phyloP scores from a whole-genome alignment of 768 basidiomycete genomes.

The Mycena belliarum region DNA sequence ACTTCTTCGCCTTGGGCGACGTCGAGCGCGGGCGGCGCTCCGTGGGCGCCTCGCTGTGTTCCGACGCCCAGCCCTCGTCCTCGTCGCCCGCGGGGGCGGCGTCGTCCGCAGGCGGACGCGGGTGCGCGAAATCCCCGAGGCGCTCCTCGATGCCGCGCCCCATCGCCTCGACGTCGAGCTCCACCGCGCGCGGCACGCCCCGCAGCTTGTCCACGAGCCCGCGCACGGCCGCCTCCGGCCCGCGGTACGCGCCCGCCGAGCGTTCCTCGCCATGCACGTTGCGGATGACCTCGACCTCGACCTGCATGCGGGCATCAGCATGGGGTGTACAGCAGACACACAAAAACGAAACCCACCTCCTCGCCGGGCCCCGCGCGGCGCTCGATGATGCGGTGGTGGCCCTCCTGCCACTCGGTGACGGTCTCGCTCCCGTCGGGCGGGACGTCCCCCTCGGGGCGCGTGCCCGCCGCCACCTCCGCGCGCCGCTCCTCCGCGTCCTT shows the following conservation, averaged over 20 bases:
- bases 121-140: conserved; percentile 1
- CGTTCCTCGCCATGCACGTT: conserved; percentile 29
- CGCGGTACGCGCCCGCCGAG: conserved; percentile 23
- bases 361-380: conserved; percentile 56
- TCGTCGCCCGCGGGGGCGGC: conserved; percentile 36
- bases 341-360: conserved; percentile 50
- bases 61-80: conserved; percentile 69
- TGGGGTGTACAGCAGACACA: background rate
- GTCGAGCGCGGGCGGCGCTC: conserved; percentile 27
- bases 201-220: conserved; percentile 29
- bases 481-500: conserved; percentile 1
- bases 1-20: conserved; percentile 24
- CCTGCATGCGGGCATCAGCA: conserved; percentile 35
- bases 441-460: conserved; percentile 32
- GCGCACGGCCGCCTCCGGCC: conserved; percentile 23
- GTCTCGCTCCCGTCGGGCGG: conserved; percentile 47
- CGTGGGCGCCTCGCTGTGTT: conserved; percentile 37
- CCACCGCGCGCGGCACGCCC: conserved; percentile 13
- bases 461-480: conserved; percentile 11
- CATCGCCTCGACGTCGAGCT: conserved; percentile 20
- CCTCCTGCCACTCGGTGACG: conserved; percentile 69
- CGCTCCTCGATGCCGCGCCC: conserved; percentile 17
- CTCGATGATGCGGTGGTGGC: conserved; percentile 67
- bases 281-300: conserved; percentile 64
- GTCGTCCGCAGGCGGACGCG: background rate